phyloP scores from a whole-genome alignment of 345 rosid species.

The Iberis pinnata region DNA sequence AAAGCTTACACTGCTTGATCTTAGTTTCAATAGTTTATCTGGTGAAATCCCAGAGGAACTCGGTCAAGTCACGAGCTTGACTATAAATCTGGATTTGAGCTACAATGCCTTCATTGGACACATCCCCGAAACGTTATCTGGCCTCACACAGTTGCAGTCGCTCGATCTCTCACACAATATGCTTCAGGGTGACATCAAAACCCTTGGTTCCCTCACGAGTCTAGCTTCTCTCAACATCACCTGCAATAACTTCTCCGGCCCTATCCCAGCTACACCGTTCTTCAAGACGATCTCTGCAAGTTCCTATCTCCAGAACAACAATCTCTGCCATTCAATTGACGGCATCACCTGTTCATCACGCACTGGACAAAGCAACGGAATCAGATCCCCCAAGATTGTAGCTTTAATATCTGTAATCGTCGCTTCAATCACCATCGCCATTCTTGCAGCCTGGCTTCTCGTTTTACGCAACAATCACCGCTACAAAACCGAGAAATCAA shows the following conservation, averaged over 20 bases:
- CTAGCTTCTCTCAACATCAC: conserved; percentile 83
- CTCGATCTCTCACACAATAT: conserved; percentile 76
- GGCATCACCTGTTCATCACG: conserved; percentile 71
- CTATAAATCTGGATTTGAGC: conserved; percentile 76
- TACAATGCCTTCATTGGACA: conserved; percentile 59
- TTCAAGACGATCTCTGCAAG: conserved; percentile 61
- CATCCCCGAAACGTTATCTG: conserved; percentile 56
- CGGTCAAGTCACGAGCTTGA: conserved; percentile 68
- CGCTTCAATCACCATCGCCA: conserved; percentile 46
- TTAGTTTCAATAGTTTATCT: conserved; percentile 69
- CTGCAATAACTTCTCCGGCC: conserved; percentile 82
- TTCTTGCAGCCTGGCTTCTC: conserved; percentile 60
- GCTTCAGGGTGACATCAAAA: conserved; percentile 56
- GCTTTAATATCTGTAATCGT: conserved; percentile 60
- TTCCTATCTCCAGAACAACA: conserved; percentile 55
- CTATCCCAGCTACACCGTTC: conserved; percentile 81
- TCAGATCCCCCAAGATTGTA: conserved; percentile 60
- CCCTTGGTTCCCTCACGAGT: conserved; percentile 80
- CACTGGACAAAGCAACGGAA: conserved; percentile 30
- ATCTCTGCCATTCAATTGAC: conserved; percentile 57
- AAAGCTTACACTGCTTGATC: conserved; percentile 80
- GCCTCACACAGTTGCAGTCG: conserved; percentile 76
- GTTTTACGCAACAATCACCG: conserved; percentile 48
- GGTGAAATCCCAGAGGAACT: conserved; percentile 70
- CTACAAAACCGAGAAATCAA: conserved; percentile 47